Evolutionary conservation across 352 stramenopile species (phyloP).

Genomic region (Aphanomyces astaci): DNA sequence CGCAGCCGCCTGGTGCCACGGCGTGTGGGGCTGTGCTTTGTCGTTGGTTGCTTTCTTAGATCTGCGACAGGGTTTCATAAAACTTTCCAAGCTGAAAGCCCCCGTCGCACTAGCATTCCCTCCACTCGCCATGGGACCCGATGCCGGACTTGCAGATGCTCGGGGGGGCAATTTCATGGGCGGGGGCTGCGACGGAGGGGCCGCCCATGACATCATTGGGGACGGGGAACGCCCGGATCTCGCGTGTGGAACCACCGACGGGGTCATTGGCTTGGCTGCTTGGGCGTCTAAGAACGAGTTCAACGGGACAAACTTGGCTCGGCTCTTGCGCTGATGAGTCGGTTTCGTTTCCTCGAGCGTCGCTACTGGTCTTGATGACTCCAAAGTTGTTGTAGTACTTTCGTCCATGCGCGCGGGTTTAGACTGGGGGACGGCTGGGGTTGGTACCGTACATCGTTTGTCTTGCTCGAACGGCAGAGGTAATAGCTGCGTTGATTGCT

Average conservation of each 20-base stretch:
- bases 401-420: too few relatives aligned
- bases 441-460: too few relatives aligned
- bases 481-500: too few relatives aligned
- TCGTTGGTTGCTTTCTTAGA: background rate
- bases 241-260: background rate
- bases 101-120: background rate
- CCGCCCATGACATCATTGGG: background rate
- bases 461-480: too few relatives aligned
- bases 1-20: background rate
- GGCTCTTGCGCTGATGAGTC: conserved; percentile 6
- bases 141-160: background rate
- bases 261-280: background rate
- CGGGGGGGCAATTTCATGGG: background rate
- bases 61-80: conserved; percentile 12
- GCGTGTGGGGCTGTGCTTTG: background rate
- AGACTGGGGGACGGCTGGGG: too few relatives aligned
- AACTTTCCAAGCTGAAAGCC: conserved; percentile 1
- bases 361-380: background rate
- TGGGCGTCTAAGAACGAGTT: conserved; percentile 37
- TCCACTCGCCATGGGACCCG: background rate
- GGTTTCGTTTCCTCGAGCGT: background rate
- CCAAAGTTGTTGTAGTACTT: too few relatives aligned
- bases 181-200: background rate
- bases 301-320: conserved; percentile 51
- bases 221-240: background rate